Evolutionary conservation across 73 alveolate genomes (phyloP), one percentile per base, ranked within the genome.

Genomic region (Paramecium primaurelia): DNA sequence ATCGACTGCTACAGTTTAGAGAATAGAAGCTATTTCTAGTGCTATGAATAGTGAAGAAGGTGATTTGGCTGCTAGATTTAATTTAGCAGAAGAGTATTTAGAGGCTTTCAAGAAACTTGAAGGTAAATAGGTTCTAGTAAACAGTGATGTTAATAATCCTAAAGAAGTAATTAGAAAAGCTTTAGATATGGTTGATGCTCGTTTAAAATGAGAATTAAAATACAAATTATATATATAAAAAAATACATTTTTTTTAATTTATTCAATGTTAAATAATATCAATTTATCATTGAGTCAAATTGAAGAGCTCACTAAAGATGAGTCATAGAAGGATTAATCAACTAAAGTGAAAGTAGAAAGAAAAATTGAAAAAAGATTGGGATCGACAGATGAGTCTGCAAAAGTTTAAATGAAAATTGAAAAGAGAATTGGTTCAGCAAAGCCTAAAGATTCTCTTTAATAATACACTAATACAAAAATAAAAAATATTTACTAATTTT

Each of bases 1-100:
- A 80, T 96, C 99, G 28, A 93, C 94, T 34, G 97, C 99, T 1
- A 68, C 93, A 1, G 97, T 94, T 36, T 69, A 93, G 36, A 95
- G 97, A 34, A 68, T 97, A 2, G 71, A 77, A 18, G 49, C 22
- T 34, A 77, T 97, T 16, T 58, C 89, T 25, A 64, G 40, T 40
- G 95, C 95, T 9, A 38, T 97, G 51, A 25, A 47, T 22, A n/a
- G 40, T 22, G 73, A 73, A 73, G 93, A 92, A 44, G 98, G 98
- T n/a, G 71, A 86, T 7, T 95, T 92, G 40, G 98, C 98, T 12
- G 97, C 96, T 3, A 59, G 93, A 60, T 92, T 94, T 75, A 59
- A 91, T 30, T 30, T 97, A 12, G 98, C 97, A 5, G 96, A 94
- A 45, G 92, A 95, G 85, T 89, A 71, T 47, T 26, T 89, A 7